phyloP scores from a whole-genome alignment of 1,139 yeast species.

The Saccharomyces hybrid region DNA sequence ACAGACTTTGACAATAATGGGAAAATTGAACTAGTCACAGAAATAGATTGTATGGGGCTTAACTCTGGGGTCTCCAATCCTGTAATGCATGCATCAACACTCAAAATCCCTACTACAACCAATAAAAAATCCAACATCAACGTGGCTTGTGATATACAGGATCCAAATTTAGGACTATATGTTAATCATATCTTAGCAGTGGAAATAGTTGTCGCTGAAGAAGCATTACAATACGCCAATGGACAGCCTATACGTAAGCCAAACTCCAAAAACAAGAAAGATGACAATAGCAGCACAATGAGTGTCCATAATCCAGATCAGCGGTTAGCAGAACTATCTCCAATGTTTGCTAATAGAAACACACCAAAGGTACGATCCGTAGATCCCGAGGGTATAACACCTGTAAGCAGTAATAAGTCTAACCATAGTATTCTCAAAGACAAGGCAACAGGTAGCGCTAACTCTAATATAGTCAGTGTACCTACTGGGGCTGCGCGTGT shows the following conservation, averaged over 20 bases:
- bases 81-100: slow-evolving; percentile 30
- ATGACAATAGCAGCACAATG: background rate
- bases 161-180: slow-evolving; percentile 68
- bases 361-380: slow-evolving; percentile 15
- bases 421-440: slow-evolving; percentile 5
- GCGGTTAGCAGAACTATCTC: slow-evolving; percentile 37
- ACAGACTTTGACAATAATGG: slow-evolving; percentile 77
- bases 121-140: slow-evolving; percentile 37
- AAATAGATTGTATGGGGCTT: slow-evolving; percentile 48
- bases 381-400: slow-evolving; percentile 14
- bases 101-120: slow-evolving; percentile 17
- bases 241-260: slow-evolving; percentile 26
- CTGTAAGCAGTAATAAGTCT: slow-evolving; percentile 9
- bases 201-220: slow-evolving; percentile 93
- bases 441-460: slow-evolving; percentile 4
- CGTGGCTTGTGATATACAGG: slow-evolving; percentile 73
- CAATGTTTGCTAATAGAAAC: slow-evolving; percentile 35
- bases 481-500: slow-evolving; percentile 96
- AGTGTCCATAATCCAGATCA: slow-evolving; percentile 27
- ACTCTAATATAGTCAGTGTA: slow-evolving; percentile 43
- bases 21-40: slow-evolving; percentile 67
- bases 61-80: slow-evolving; percentile 48
- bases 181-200: slow-evolving; percentile 70
- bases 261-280: slow-evolving; percentile 4
- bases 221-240: slow-evolving; percentile 42